These are phyloP conservation scores for Bacterosira constricta DNA, from an alignment of 108 stramenopile species.

Conservation along the genomic window DNA sequence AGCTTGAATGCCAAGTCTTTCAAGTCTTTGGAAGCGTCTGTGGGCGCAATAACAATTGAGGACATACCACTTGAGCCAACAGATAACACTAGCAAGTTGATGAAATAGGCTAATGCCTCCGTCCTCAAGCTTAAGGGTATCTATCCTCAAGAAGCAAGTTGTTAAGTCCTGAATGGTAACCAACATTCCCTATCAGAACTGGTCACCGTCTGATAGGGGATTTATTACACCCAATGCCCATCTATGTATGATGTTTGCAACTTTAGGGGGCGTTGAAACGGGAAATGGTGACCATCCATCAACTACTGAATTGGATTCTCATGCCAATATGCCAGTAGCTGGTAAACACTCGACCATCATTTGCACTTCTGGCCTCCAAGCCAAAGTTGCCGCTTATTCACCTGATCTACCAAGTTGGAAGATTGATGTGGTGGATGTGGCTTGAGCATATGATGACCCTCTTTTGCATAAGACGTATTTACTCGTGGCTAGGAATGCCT, in stretches of 20 bases:
- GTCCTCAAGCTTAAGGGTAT: too few species aligned
- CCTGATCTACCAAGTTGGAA: not conserved
- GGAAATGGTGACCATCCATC: not conserved
- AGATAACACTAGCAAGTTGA: too few species aligned
- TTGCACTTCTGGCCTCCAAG: not conserved
- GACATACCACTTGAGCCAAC: too few species aligned
- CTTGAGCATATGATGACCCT: slow-evolving; percentile 37
- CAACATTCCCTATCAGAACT: too few species aligned
- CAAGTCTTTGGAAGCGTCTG: too few species aligned
- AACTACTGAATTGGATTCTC: slow-evolving; percentile 7
- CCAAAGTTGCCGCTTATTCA: slow-evolving; percentile 5
- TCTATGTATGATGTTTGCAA: not conserved
- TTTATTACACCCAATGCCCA: too few species aligned
- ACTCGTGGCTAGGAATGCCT: slow-evolving; percentile 30
- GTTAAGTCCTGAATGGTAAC: too few species aligned
- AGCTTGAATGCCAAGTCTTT: too few species aligned
- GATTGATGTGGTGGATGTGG: slow-evolving; percentile 28
- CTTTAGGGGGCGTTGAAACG: not conserved
- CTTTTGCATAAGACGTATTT: not conserved
- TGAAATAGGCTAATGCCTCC: too few species aligned
- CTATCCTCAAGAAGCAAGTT: too few species aligned
- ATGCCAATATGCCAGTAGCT: slow-evolving; percentile 13
- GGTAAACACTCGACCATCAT: not conserved
- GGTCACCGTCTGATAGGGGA: too few species aligned
- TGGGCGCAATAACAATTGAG: too few species aligned